Base-by-base conservation (phyloP, 192 early-diverging fungal genomes). In the Powellomyces hirtus region DNA sequence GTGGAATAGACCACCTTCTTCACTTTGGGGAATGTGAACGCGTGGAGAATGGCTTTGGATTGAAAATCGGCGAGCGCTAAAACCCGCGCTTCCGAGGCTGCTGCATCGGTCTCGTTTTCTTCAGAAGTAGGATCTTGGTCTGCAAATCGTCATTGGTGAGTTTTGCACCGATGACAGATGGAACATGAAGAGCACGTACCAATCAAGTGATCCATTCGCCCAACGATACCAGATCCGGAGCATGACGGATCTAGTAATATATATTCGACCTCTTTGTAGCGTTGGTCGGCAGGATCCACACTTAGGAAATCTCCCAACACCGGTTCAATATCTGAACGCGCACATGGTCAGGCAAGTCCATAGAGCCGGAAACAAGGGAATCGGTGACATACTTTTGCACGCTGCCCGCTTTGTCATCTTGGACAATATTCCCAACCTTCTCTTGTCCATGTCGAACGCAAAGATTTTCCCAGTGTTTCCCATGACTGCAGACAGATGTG, bases 241-340 rank as follows among this genome's bases (percentile, higher is more conserved):
- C 97, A 99, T 11, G 91, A 93, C 14, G 97, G 97, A 80, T 99
- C 97, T 38, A 99, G 73, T 34, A 99, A 77, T 44, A 95, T 90
- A 77, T 92, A 92, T 61, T 92, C 88, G 22, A 95, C 77, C 22
- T 78, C 53, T 77, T 73, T 14, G 84, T 72, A 60, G 85, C 88
- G 1, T 80, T 73, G 0, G 67, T 60, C 58, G 5, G 55, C 33
- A 60, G 92, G 91, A 46, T 93, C 83, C 30, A 89, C 74, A 37
- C 94, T 92, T 26, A 99, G 78, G 73, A 99, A 99, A 52, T 69
- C 80, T 6, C 79, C 83, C 68, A 85, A 80, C 4, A 84, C 79
- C 4, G 91, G 77, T 61, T 80, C 81, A 58, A 93, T 90, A 68
- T 92, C 89, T 89, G 56, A 20, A 37, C 1, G 34, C 1, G 24